Percentiles rank a stretch among this genome's conserved stretches.
phyloP scores from a whole-genome alignment of 2,329 filamentous ascomycete genomes.

The Hypoxylon rubiginosum region DNA sequence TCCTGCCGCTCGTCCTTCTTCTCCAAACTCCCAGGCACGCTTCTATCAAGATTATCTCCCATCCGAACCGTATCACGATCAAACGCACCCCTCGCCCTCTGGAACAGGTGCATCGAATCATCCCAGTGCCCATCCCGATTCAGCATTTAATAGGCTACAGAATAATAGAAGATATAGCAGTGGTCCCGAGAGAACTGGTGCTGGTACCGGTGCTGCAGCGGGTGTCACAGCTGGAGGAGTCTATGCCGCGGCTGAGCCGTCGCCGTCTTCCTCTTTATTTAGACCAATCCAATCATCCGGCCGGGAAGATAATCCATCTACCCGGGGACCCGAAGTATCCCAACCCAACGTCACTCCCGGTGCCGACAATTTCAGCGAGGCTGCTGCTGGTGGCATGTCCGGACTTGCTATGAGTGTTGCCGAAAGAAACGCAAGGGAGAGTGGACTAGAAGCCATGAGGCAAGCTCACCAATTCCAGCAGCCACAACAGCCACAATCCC shows the following conservation, averaged over 20 bases:
- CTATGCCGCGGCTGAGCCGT: constrained; percentile 33
- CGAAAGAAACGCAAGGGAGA: constrained; percentile 73
- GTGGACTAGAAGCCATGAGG: constrained; percentile 73
- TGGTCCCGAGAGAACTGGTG: constrained; percentile 40
- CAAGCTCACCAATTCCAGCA: constrained; percentile 49
- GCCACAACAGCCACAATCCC: constrained; percentile 22
- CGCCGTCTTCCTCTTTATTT: constrained; percentile 42
- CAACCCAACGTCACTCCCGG: constrained; percentile 68
- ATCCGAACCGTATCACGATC: constrained; percentile 38
- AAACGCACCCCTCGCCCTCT: constrained; percentile 34
- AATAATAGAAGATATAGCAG: constrained; percentile 54
- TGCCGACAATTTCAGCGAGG: constrained; percentile 75
- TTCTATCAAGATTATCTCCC: constrained; percentile 46
- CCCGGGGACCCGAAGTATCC: constrained; percentile 46
- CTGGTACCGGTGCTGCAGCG: constrained; percentile 37
- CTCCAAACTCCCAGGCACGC: constrained; percentile 33
- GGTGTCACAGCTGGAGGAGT: constrained; percentile 43
- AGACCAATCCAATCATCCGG: constrained; percentile 51
- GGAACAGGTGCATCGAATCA: constrained; percentile 30
- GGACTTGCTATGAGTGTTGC: constrained; percentile 77
- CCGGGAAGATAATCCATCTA: constrained; percentile 37
- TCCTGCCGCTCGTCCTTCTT: constrained; percentile 26
- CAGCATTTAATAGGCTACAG: constrained; percentile 53
- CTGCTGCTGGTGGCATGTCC: constrained; percentile 74
- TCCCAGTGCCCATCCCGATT: constrained; percentile 55